These are phyloP conservation scores for Citrus unshiu DNA, from an alignment of 345 rosid genomes.

Conservation along the genomic window DNA sequence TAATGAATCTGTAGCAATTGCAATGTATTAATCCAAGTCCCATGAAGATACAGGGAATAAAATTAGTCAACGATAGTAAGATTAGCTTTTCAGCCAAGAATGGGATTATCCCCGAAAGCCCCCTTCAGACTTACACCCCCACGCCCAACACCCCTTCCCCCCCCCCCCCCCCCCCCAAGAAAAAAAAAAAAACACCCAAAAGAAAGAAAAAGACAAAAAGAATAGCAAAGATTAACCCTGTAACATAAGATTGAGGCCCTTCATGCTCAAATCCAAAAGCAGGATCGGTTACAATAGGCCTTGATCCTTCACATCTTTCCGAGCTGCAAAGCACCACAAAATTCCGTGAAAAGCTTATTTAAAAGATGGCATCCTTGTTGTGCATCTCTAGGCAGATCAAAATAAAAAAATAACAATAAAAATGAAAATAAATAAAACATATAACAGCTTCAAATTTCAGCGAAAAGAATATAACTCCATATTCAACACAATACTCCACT, in stretches of 20 bases:
- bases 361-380: not conserved
- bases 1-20: not conserved
- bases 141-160: too few relatives aligned
- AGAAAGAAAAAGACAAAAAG: too few relatives aligned
- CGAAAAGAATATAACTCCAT: not conserved
- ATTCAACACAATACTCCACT: not conserved
- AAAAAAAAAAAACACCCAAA: too few relatives aligned
- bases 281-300: constrained; percentile 18
- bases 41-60: too few relatives aligned
- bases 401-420: not conserved
- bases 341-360: not conserved
- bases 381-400: not conserved
- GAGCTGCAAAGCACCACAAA: constrained; percentile 30
- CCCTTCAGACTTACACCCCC: too few relatives aligned
- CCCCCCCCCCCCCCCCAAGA: too few relatives aligned
- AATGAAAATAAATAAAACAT: too few relatives aligned
- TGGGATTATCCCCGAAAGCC: too few relatives aligned
- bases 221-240: constrained; percentile 43
- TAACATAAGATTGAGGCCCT: constrained; percentile 50
- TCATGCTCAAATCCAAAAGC: constrained; percentile 26
- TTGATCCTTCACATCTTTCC: constrained; percentile 33
- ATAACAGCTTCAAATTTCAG: not conserved
- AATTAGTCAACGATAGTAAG: too few relatives aligned
- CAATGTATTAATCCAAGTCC: not conserved
- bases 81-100: too few relatives aligned